A percentile compares a stretch with the other conserved stretches of the same genome.
These are phyloP conservation scores for Favolaschia claudopus DNA, from an alignment of 768 basidiomycete genomes.

Conservation along the genomic window DNA sequence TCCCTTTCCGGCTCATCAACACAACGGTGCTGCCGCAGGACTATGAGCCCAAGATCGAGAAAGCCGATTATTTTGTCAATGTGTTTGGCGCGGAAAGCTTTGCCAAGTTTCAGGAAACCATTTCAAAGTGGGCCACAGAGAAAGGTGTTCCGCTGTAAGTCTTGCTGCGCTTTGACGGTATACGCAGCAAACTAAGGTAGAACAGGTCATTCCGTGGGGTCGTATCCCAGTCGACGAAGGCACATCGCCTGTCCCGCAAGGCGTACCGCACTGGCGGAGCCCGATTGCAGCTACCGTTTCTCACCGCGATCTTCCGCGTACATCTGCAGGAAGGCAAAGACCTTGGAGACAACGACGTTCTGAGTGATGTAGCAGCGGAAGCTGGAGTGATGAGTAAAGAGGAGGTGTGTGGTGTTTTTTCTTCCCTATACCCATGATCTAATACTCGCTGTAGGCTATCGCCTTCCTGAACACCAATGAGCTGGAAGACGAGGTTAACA, in stretches of 20 bases:
- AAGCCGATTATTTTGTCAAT: constrained; percentile 49
- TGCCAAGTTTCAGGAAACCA: constrained; percentile 45
- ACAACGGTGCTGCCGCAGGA: constrained; percentile 45
- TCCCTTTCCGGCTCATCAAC: constrained; percentile 58
- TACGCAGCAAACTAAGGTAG: not conserved
- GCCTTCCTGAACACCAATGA: constrained; percentile 73
- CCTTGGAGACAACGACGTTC: constrained; percentile 62
- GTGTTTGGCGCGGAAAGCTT: constrained; percentile 63
- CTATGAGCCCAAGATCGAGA: constrained; percentile 45
- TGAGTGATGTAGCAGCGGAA: constrained; percentile 65
- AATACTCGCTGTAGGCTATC: constrained; percentile 53
- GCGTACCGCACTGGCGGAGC: constrained; percentile 71
- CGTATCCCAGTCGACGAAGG: constrained; percentile 70
- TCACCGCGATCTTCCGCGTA: constrained; percentile 69
- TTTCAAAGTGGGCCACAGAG: constrained; percentile 61
- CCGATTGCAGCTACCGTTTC: constrained; percentile 60
- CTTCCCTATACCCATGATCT: constrained; percentile 11
- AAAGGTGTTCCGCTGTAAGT: constrained; percentile 67
- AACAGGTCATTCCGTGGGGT: constrained; percentile 64
- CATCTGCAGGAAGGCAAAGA: constrained; percentile 72
- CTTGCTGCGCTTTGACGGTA: not conserved
- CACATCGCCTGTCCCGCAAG: constrained; percentile 76
- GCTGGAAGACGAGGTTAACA: constrained; percentile 67
- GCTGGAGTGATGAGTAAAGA: constrained; percentile 63
- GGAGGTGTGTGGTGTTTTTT: constrained; percentile 53